Conservation (phyloP, 257 asterid genomes). For the Solanum commersonii region DNA sequence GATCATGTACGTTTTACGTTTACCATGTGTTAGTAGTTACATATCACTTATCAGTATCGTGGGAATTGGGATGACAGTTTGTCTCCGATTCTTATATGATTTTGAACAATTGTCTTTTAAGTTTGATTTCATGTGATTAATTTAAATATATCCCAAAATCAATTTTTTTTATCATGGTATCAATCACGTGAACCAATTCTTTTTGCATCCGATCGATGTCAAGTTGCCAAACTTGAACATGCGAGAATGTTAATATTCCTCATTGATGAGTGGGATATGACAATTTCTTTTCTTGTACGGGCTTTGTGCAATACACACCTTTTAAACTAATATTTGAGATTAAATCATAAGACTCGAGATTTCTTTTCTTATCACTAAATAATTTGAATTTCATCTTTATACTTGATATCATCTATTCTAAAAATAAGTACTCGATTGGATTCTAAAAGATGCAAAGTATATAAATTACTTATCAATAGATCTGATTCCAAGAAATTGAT, state of each 20-base stretch:
- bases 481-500: background rate
- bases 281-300: background rate
- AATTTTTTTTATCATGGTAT: background rate
- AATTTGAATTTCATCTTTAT: background rate
- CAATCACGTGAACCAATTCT: background rate
- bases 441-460: background rate
- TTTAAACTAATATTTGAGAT: background rate
- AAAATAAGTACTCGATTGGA: background rate
- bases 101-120: background rate
- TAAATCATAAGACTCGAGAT: background rate
- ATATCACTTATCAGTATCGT: background rate
- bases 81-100: background rate
- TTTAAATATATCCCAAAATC: background rate
- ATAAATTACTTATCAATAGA: background rate
- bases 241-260: background rate
- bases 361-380: background rate
- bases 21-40: background rate
- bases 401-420: background rate
- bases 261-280: background rate
- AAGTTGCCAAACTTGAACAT: background rate
- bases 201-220: background rate
- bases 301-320: background rate
- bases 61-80: background rate
- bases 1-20: background rate
- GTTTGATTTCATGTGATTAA: background rate